phyloP scores from a whole-genome alignment of 192 early-diverging fungal species.

The Helicostylum pulchrum region DNA sequence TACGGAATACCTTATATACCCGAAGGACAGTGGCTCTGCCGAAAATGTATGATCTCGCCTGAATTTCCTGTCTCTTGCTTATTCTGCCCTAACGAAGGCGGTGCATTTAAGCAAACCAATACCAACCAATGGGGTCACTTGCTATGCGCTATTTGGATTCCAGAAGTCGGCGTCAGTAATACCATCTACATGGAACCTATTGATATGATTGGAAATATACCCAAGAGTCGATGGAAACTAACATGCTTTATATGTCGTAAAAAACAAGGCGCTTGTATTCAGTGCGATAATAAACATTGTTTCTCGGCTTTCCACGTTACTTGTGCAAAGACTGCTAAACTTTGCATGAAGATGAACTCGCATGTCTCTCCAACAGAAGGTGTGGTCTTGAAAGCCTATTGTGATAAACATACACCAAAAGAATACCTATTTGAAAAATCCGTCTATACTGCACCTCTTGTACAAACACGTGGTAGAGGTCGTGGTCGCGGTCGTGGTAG shows the following conservation, averaged over 20 bases:
- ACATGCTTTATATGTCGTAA: slow-evolving; percentile 83
- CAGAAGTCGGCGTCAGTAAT: slow-evolving; percentile 86
- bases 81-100: slow-evolving; percentile 89
- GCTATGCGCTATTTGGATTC: slow-evolving; percentile 95
- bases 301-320: slow-evolving; percentile 89
- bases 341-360: slow-evolving; percentile 81
- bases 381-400: slow-evolving; percentile 70
- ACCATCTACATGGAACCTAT: slow-evolving; percentile 97
- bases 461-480: neutral
- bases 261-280: slow-evolving; percentile 86
- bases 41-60: slow-evolving; percentile 93
- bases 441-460: slow-evolving; percentile 17
- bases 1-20: slow-evolving; percentile 99
- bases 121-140: slow-evolving; percentile 94
- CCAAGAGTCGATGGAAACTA: slow-evolving; percentile 80
- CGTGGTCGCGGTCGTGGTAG: neutral
- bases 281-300: slow-evolving; percentile 88
- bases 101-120: slow-evolving; percentile 95
- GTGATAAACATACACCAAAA: slow-evolving; percentile 86
- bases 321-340: slow-evolving; percentile 81
- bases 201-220: slow-evolving; percentile 85
- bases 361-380: slow-evolving; percentile 55
- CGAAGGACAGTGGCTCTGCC: slow-evolving; percentile 98
- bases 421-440: slow-evolving; percentile 48
- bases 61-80: slow-evolving; percentile 83